Evolutionary conservation across 2,329 filamentous ascomycete species (phyloP).

Genomic region (Ascochyta pisi): DNA sequence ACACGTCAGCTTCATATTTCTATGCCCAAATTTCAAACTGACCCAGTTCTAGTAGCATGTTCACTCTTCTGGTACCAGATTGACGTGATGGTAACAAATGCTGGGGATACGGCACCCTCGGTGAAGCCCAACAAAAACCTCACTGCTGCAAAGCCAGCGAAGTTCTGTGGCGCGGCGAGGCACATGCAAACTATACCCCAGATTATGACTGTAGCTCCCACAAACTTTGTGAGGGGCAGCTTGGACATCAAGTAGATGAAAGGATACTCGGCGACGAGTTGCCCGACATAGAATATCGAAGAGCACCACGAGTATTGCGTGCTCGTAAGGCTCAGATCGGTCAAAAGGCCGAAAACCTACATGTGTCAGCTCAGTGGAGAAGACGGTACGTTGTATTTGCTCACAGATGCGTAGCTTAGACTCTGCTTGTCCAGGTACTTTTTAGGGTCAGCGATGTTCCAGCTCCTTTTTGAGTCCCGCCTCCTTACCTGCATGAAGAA

Average conservation of each 20-base stretch:
- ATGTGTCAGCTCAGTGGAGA: too few relatives aligned
- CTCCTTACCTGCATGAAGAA: too few relatives aligned
- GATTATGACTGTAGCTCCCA: conserved; percentile 52
- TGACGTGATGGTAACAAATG: conserved; percentile 56
- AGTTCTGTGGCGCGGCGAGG: conserved; percentile 44
- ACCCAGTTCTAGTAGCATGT: conserved; percentile 33
- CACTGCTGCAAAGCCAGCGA: conserved; percentile 48
- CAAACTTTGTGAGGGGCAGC: conserved; percentile 59
- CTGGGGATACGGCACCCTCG: conserved; percentile 55
- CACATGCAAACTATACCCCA: too few relatives aligned
- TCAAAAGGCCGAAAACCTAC: conserved; percentile 53
- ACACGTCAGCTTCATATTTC: neutral
- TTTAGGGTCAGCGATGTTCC: too few relatives aligned
- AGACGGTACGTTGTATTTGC: too few relatives aligned
- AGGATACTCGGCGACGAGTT: conserved; percentile 54
- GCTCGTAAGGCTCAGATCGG: conserved; percentile 55
- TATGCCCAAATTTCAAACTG: neutral
- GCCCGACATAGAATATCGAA: conserved; percentile 55
- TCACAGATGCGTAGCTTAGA: too few relatives aligned
- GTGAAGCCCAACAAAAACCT: conserved; percentile 53
- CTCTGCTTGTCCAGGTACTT: too few relatives aligned
- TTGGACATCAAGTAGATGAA: conserved; percentile 61
- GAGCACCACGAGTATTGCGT: conserved; percentile 59
- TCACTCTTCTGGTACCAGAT: conserved; percentile 41
- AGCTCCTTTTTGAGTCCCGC: too few relatives aligned